Base-by-base conservation (phyloP, 257 asterid species). In the Solanum chilense region DNA sequence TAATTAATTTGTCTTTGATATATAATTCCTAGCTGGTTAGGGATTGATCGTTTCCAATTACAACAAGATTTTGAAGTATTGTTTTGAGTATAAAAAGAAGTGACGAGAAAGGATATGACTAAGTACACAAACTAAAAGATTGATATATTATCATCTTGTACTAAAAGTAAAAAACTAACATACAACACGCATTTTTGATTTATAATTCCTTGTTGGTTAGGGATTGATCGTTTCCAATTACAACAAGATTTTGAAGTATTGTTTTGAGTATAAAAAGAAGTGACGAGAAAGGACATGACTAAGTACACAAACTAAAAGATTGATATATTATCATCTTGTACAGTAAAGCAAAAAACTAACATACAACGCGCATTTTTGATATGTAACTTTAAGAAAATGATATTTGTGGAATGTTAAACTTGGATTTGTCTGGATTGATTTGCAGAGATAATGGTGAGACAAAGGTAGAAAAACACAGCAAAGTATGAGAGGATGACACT, bases 401-500 rank as follows among this genome's bases (percentile, higher is more conserved):
- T 77, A 44, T n/a, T 42, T 44, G 25, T 77, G 8, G 5, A 14
- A 31, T 25, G 39, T 81, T 41, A 88, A 71, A 80, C 77, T 11
- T 85, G 85, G 88, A 89, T 82, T n/a, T 87, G 77, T 78, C 94
- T 91, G 0, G 97, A 93, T 76, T 58, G 90, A 88, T 92, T 83
- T 0, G 96, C 98, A 0, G 95, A 91, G 12, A 89, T 42, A 44
- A 92, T 42, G 0, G 95, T 84, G 70, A 95, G 95, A 44, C 89
- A 9, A 12, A 95, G 83, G 87, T 92, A 93, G 66, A 88, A 47
- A 2, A 88, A 4, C 31, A 92, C 39, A 29, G 92, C 84, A 1
- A 92, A 3, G 60, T 90, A 95, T 9, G 95, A 92, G 2, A 93
- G 62, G 3, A 39, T 44, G 1, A 90, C 18, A 10, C 96, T 91